phyloP scores from a whole-genome alignment of 2,329 filamentous ascomycete genomes.

The Fusarium musae region DNA sequence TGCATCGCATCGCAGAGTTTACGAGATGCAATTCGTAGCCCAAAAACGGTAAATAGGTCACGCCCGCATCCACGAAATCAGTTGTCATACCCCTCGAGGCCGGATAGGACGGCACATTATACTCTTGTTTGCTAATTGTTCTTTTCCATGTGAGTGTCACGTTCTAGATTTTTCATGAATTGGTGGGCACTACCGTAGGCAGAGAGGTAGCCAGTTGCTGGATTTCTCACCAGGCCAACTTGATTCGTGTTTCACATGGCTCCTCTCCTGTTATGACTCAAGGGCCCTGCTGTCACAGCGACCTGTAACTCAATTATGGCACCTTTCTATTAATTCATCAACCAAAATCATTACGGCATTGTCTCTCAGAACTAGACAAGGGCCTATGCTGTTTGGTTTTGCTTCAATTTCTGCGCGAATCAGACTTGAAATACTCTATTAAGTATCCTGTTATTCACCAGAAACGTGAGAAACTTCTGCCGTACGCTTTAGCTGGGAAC shows the following conservation, averaged over 20 bases:
- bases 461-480: neutral
- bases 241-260: conserved; percentile 1
- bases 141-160: neutral
- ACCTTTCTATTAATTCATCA: neutral
- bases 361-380: neutral
- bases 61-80: conserved; percentile 10
- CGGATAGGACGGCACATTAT: conserved; percentile 12
- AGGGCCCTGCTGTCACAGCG: neutral
- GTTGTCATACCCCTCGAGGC: neutral
- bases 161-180: conserved; percentile 7
- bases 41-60: conserved; percentile 30
- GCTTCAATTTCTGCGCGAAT: neutral
- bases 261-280: conserved; percentile 6
- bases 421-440: neutral
- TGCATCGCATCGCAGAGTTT: conserved; percentile 1
- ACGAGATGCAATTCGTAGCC: conserved; percentile 9
- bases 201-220: neutral
- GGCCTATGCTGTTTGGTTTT: neutral
- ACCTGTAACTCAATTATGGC: neutral
- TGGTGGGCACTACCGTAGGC: neutral
- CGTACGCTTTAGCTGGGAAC: neutral
- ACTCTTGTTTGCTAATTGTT: neutral
- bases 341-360: neutral
- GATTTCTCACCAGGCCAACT: neutral
- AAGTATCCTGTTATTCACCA: neutral